Base-by-base conservation (phyloP, 345 rosid genomes). In the Salix brachista region DNA sequence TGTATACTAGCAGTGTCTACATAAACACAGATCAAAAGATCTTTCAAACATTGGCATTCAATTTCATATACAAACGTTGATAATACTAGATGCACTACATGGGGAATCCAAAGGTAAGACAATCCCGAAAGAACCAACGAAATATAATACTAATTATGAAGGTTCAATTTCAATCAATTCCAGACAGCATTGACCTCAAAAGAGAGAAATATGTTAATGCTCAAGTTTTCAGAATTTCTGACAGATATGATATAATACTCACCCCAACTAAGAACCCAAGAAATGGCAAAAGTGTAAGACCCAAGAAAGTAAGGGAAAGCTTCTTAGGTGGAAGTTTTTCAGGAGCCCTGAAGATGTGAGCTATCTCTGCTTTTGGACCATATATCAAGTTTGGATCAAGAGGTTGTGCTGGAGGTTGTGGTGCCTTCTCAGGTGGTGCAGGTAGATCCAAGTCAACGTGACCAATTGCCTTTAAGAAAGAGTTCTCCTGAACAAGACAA, bases 191-290 rank as follows among this genome's bases (percentile, higher is more conserved):
- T 41, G 19, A 61, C 39, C 77, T 28, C 17, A n/a, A 11, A 65
- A 54, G 39, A 46, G 50, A 71, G n/a, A 18, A 60, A 44, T 3
- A 8, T 50, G 30, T 34, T 21, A 23, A 6, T 42, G 72, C 37
- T 34, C 30, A 32, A 30, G 16, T 46, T 23, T 70, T 19, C 12
- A 18, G 50, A 77, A 67, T 48, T 69, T 71, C 25, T 39, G 4
- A 5, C 69, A 77, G 42, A 8, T 41, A 77, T 4, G 71, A 50
- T 37, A 74, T 61, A 70, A 42, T 48, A 88, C 98, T 90, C 73
- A 96, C 99, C 94, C 98, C 98, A 61, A 89, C 65, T 79, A 92
- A 74, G 80, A 96, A 96, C 80, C 91, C 98, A 66, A 94, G 25
- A 52, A 92, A 77, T 28, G 99, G 99, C 72, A 96, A 80, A 71